Evolutionary conservation across 352 stramenopile species (phyloP), one percentile per base, ranked within the genome.

Genomic region (Globisporangium uncinulatum): DNA sequence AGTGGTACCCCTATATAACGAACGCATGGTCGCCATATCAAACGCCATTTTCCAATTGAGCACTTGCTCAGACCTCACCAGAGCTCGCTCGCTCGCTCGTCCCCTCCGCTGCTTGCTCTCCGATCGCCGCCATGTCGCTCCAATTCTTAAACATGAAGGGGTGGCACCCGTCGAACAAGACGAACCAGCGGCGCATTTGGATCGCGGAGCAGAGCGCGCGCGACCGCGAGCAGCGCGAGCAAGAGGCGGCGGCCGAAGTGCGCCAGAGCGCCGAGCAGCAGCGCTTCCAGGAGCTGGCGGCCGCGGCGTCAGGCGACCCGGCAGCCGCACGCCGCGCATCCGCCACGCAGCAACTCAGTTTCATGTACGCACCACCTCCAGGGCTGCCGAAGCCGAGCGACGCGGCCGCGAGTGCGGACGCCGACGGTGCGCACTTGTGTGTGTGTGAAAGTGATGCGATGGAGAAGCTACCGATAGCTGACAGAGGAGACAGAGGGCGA

Each of bases 151-250:
- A 86, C 47, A 69, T 86, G 47, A 95, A 95, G 71, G 68, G 73
- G 6, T 95, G 69, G 67, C 85, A 95, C 56, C 85, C 85, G 20
- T 77, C 71, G 17, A 92, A 70, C 59, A 83, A 89, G 59, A 65
- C 71, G 49, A 95, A 95, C 67, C 85, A 95, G 69, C 92, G 91
- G 71, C 73, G 71, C 59, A 72, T 95, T 32, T 95, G 81, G 80
- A 81, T 92, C 39, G 85, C 85, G 6, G 85, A 95, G 64, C 79
- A 95, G 72, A 69, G 74, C 48, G 79, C 77, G 4, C 76, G 71
- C 37, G 68, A 74, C 48, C 63, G 59, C 9, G 73, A 80, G 47
- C 52, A 82, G 46, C 57, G 59, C 13, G 82, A 92, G 63, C 66
- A 59, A 15, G 76, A 92, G n/a, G 81, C 77, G 4, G 81, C 79